These are phyloP conservation scores for Acanthamoeba sp. DNA, from an alignment of 208 protist species.

Conservation along the genomic window DNA sequence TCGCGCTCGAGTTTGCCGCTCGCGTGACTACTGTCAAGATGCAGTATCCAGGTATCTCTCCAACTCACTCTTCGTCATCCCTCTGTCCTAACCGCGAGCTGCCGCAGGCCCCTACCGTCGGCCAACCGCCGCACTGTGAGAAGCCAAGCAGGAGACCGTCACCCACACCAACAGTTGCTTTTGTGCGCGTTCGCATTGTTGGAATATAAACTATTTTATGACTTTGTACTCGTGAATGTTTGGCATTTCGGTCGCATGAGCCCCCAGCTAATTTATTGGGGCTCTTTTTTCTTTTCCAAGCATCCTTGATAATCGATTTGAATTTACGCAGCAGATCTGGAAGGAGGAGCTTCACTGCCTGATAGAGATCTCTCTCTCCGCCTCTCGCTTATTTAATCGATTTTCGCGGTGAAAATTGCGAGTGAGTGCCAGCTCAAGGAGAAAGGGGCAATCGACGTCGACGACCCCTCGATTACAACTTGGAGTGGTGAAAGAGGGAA, in stretches of 20 bases:
- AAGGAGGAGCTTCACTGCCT: not conserved
- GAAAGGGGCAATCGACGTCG: too few species aligned
- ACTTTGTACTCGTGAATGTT: not conserved
- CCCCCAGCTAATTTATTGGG: not conserved
- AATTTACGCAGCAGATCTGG: not conserved
- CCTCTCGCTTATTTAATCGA: not conserved
- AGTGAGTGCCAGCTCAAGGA: too few species aligned
- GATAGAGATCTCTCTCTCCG: not conserved
- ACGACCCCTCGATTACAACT: too few species aligned
- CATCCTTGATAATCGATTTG: not conserved
- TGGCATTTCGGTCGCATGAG: not conserved
- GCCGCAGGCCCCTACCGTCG: constrained; percentile 2
- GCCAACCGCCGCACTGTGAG: not conserved
- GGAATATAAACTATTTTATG: not conserved
- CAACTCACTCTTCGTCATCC: not conserved
- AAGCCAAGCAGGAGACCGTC: not conserved
- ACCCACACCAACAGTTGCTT: not conserved
- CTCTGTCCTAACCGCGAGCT: too few species aligned
- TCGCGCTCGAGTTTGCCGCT: constrained; percentile 34
- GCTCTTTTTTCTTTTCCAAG: not conserved
- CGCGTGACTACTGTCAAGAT: constrained; percentile 28
- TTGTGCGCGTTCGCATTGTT: too few species aligned
- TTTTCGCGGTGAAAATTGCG: too few species aligned
- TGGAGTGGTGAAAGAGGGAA: not conserved
- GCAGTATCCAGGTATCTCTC: constrained; percentile 15